Base-by-base conservation (phyloP, 164 flowering plant species). In the Paratinospora sagittata region DNA sequence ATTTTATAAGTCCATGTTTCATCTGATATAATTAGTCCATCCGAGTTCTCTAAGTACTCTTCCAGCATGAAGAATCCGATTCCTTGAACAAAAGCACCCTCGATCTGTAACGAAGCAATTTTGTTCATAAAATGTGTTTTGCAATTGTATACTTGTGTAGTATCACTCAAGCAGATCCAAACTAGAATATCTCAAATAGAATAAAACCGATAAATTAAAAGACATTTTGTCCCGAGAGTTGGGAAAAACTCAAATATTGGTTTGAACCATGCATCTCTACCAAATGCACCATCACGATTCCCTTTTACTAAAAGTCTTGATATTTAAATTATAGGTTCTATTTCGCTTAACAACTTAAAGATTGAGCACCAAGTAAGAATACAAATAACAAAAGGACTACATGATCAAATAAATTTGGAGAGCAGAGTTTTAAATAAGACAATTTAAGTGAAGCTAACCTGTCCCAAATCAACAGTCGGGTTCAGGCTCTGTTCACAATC, bases 391-490 rank as follows among this genome's bases (percentile, higher is more conserved):
- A n/a, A n/a, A n/a, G n/a, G n/a, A n/a, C n/a, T n/a, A n/a, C n/a
- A n/a, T n/a, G n/a, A n/a, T n/a, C n/a, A n/a, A n/a, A 57, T 6
- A 17, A 23, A 8, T 23, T 12, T n/a, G 26, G 61, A 17, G 49
- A n/a, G n/a, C 34, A 67, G 26, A 14, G 11, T 41, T 47, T 23
- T 27, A 21, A 52, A 27, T 26, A 72, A 62, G 64, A 65, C n/a
- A n/a, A n/a, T 21, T 64, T 27, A 19, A 74, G 70, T 60, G 6
- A 27, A 49, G 65, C 78, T 61, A 58, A 91, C 97, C 91, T 94
- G 98, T 76, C 98, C 97, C 72, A 94, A 73, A 82, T 94, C 98
- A 41, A 91, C 90, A 17, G 97, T 96, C n/a, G n/a, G n/a, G n/a
- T n/a, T n/a, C n/a, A n/a, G n/a, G n/a, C n/a, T n/a, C n/a, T n/a